Evolutionary conservation across 495 filamentous ascomycete genomes (phyloP).

Genomic region (Podospora appendiculata): DNA sequence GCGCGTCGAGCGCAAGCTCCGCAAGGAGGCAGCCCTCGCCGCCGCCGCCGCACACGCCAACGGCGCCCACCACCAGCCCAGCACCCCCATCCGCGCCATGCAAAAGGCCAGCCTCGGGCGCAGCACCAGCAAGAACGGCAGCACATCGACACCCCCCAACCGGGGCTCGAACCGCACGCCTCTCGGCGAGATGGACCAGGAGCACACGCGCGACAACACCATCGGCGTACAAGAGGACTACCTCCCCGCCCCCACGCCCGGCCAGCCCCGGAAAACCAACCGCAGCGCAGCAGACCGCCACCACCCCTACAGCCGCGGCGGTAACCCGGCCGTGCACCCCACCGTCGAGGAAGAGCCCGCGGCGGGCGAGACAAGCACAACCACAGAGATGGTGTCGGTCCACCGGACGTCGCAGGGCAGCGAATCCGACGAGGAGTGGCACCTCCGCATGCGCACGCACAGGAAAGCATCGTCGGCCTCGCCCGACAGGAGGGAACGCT

Average conservation of each 20-base stretch:
- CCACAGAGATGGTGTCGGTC: constrained; percentile 37
- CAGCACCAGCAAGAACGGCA: constrained; percentile 46
- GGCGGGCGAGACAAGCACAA: constrained; percentile 13
- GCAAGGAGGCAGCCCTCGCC: constrained; percentile 47
- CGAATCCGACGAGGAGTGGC: constrained; percentile 73
- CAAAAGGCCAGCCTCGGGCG: constrained; percentile 39
- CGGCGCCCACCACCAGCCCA: constrained; percentile 43
- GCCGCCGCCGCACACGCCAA: constrained; percentile 18
- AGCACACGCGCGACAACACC: constrained; percentile 47
- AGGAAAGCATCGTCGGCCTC: constrained; percentile 44
- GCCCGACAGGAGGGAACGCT: constrained; percentile 30
- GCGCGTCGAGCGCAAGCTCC: constrained; percentile 53
- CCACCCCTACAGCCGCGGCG: constrained; percentile 42
- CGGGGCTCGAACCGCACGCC: constrained; percentile 66
- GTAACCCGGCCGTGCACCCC: constrained; percentile 10
- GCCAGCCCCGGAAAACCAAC: constrained; percentile 86
- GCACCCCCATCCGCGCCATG: constrained; percentile 73
- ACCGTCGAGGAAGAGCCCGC: constrained; percentile 34
- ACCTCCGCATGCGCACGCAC: constrained; percentile 60
- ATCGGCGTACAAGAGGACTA: constrained; percentile 64
- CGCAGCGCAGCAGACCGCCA: constrained; percentile 34
- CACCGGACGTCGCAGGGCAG: constrained; percentile 46
- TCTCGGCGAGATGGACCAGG: constrained; percentile 83
- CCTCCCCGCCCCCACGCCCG: constrained; percentile 89
- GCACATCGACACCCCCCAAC: constrained; percentile 73